Evolutionary conservation across 306 rosid species (phyloP).

Genomic region (Trifolium dubium): DNA sequence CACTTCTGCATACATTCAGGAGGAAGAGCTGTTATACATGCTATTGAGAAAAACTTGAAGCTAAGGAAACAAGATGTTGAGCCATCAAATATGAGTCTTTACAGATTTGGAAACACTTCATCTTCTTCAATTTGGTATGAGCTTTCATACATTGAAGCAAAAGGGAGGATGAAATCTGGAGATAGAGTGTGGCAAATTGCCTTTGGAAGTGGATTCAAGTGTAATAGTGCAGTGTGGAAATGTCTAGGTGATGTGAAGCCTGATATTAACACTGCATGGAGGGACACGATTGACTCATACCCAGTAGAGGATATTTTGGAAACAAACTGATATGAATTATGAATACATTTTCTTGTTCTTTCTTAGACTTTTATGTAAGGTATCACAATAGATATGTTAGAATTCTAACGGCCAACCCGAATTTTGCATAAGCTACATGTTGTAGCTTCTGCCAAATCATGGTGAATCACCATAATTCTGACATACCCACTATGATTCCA

Average conservation of each 20-base stretch:
- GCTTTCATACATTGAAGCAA: constrained; percentile 66
- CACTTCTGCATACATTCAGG: constrained; percentile 74
- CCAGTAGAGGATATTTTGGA: constrained; percentile 45
- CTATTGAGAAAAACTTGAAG: constrained; percentile 48
- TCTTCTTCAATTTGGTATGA: constrained; percentile 73
- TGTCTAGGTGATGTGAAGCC: constrained; percentile 45
- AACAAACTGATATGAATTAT: constrained; percentile 28
- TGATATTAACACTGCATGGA: constrained; percentile 55
- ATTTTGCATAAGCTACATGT: no score
- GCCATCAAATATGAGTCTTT: constrained; percentile 61
- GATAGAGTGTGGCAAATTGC: constrained; percentile 75
- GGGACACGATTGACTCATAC: constrained; percentile 51
- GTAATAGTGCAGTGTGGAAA: constrained; percentile 65
- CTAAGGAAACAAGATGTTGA: constrained; percentile 52
- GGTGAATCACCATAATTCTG: no score
- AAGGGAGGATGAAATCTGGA: constrained; percentile 60
- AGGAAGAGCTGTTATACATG: constrained; percentile 59
- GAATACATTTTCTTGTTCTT: constrained; percentile 6
- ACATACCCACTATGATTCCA: no score
- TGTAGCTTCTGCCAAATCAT: no score
- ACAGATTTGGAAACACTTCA: constrained; percentile 67
- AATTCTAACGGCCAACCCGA: no score
- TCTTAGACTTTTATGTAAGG: background rate
- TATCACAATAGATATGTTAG: no score
- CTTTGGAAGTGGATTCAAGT: constrained; percentile 69